phyloP scores from a whole-genome alignment of 192 early-diverging fungal species.

The Phycomyces nitens region DNA sequence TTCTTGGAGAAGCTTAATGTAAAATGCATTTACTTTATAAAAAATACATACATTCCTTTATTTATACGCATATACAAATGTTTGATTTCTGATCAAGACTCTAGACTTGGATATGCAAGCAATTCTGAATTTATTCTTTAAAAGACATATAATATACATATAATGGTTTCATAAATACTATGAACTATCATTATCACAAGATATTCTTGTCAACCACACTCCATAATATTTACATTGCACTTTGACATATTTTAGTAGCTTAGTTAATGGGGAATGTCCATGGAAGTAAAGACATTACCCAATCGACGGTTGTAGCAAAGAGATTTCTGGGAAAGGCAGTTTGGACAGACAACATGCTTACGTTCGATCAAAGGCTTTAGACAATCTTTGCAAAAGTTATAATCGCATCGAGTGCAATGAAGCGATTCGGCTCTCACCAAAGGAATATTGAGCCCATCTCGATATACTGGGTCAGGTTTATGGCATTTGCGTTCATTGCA shows the following conservation, averaged over 20 bases:
- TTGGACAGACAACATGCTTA: not conserved
- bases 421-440: not conserved
- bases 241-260: not conserved
- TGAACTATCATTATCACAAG: too few relatives aligned
- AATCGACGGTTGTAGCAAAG: not conserved
- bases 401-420: slow-evolving; percentile 5
- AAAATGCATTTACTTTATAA: not conserved
- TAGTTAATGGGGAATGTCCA: not conserved
- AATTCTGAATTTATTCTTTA: too few relatives aligned
- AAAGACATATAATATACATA: too few relatives aligned
- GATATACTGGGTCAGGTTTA: not conserved
- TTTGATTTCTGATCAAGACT: too few relatives aligned
- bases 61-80: not conserved
- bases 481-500: not conserved
- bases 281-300: not conserved
- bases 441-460: not conserved
- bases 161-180: too few relatives aligned
- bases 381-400: slow-evolving; percentile 2
- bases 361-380: not conserved
- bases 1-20: slow-evolving; percentile 26
- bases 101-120: too few relatives aligned
- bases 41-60: not conserved
- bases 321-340: not conserved
- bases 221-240: not conserved
- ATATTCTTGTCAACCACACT: too few relatives aligned